Evolutionary conservation across 208 protist species (phyloP).

Genomic region (Tritrichomonas musculus): DNA sequence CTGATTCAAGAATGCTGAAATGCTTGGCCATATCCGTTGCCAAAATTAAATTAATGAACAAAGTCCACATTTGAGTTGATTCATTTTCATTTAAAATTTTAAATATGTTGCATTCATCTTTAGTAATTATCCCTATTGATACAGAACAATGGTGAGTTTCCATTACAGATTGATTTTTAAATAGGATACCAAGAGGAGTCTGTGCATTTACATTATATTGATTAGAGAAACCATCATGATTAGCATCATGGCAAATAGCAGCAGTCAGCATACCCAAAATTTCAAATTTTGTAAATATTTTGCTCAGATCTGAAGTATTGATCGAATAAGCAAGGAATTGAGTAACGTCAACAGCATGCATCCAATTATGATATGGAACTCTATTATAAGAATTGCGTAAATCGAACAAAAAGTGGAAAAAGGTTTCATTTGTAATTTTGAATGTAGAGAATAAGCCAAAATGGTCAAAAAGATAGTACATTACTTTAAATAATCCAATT

Average conservation of each 20-base stretch:
- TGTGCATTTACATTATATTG: conserved; percentile 77
- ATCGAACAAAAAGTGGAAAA: conserved; percentile 26
- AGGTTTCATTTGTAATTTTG: not conserved
- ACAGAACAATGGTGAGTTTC: conserved; percentile 57
- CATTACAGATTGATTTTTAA: conserved; percentile 59
- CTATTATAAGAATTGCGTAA: not conserved
- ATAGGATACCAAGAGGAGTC: conserved; percentile 67
- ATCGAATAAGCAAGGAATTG: conserved; percentile 53
- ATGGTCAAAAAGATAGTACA: conserved; percentile 35
- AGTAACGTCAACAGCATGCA: conserved; percentile 60
- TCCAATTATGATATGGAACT: conserved; percentile 64
- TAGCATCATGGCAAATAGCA: conserved; percentile 80
- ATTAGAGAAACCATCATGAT: conserved; percentile 89
- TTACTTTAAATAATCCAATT: not conserved
- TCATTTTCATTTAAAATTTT: conserved; percentile 35
- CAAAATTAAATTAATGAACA: conserved; percentile 50
- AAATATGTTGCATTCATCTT: conserved; percentile 44
- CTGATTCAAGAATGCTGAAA: no score
- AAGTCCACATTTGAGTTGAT: conserved; percentile 43
- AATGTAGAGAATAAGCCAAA: conserved; percentile 25
- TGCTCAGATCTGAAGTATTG: conserved; percentile 50
- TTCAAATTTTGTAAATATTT: conserved; percentile 60
- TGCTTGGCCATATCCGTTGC: no score
- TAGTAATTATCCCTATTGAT: conserved; percentile 41
- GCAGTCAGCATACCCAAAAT: conserved; percentile 70